These are phyloP conservation scores for Falciphora oryzae DNA, from an alignment of 2,329 filamentous ascomycete genomes.

Conservation along the genomic window DNA sequence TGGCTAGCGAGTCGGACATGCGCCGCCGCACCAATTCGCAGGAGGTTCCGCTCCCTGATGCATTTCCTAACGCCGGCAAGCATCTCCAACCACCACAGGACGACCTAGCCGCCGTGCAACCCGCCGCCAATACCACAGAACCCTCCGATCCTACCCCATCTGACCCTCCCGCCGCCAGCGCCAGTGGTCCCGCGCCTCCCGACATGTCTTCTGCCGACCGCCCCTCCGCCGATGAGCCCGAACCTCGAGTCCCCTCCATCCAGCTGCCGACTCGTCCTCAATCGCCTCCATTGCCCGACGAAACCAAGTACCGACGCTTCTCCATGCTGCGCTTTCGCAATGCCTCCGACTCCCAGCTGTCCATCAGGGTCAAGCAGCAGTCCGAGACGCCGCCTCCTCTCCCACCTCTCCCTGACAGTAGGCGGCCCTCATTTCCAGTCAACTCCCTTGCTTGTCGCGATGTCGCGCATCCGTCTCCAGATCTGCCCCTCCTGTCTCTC, in stretches of 20 bases:
- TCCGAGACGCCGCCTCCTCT: constrained; percentile 50
- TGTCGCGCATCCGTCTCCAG: constrained; percentile 1
- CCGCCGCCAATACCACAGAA: constrained; percentile 9
- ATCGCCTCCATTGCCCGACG: constrained; percentile 48
- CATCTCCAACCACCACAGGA: constrained; percentile 16
- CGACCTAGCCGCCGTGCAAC: not conserved
- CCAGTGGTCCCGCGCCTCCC: constrained; percentile 23
- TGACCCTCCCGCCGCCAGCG: constrained; percentile 17
- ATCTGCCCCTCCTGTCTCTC: not conserved
- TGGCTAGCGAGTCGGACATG: constrained; percentile 55
- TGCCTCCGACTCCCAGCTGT: constrained; percentile 87
- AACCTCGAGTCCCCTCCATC: constrained; percentile 18
- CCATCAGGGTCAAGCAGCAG: constrained; percentile 66
- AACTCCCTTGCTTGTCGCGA: not conserved
- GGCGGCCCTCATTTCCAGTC: not conserved
- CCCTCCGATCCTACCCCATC: constrained; percentile 15
- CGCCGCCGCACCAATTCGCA: constrained; percentile 41
- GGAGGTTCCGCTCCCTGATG: constrained; percentile 24
- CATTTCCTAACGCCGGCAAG: constrained; percentile 13
- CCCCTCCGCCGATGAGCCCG: constrained; percentile 20
- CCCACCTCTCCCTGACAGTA: constrained; percentile 29
- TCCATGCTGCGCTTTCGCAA: constrained; percentile 79
- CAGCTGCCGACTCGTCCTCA: constrained; percentile 30
- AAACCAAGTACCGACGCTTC: constrained; percentile 55
- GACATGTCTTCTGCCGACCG: constrained; percentile 24